phyloP scores from a whole-genome alignment of 2,329 filamentous ascomycete species.

The Hymenoscyphus albidus region DNA sequence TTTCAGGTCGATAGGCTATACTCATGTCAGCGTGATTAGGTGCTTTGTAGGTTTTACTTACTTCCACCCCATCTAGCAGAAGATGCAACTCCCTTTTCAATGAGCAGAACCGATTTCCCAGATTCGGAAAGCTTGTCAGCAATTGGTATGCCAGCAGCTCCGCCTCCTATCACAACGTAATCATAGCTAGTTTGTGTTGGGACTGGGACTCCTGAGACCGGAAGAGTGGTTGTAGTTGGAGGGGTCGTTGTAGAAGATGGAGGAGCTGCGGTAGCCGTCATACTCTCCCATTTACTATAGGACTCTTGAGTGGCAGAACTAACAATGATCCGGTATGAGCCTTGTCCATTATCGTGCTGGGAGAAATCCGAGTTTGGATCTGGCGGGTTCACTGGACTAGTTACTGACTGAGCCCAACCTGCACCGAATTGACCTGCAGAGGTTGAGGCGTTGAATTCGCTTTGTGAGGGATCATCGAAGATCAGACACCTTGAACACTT shows the following conservation, averaged over 20 bases:
- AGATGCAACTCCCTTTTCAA: slow-evolving; percentile 58
- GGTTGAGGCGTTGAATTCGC: slow-evolving; percentile 42
- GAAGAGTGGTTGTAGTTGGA: slow-evolving; percentile 44
- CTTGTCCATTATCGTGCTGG: slow-evolving; percentile 54
- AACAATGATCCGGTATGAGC: slow-evolving; percentile 48
- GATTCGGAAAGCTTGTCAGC: slow-evolving; percentile 57
- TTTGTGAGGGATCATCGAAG: slow-evolving; percentile 48
- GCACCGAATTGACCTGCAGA: slow-evolving; percentile 44
- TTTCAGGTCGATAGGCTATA: slow-evolving; percentile 33
- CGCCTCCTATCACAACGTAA: slow-evolving; percentile 53
- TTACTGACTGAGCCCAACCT: slow-evolving; percentile 52
- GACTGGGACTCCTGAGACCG: slow-evolving; percentile 43
- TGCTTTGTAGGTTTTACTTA: slow-evolving; percentile 20
- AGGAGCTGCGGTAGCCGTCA: slow-evolving; percentile 29
- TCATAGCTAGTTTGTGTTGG: slow-evolving; percentile 47
- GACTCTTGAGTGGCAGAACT: slow-evolving; percentile 41
- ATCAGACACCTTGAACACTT: slow-evolving; percentile 56
- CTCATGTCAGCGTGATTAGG: slow-evolving; percentile 8
- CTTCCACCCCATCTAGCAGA: slow-evolving; percentile 61
- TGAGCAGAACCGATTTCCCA: slow-evolving; percentile 61
- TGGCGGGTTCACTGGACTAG: slow-evolving; percentile 37
- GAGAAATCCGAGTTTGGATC: slow-evolving; percentile 45
- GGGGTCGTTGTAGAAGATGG: slow-evolving; percentile 31
- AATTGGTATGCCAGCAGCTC: slow-evolving; percentile 51
- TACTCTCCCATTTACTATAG: slow-evolving; percentile 34